A percentile compares a stretch with the other conserved stretches of the same genome.
These are phyloP conservation scores for Pichia kudriavzevii DNA, from an alignment of 1,139 yeast genomes.

Conservation along the genomic window DNA sequence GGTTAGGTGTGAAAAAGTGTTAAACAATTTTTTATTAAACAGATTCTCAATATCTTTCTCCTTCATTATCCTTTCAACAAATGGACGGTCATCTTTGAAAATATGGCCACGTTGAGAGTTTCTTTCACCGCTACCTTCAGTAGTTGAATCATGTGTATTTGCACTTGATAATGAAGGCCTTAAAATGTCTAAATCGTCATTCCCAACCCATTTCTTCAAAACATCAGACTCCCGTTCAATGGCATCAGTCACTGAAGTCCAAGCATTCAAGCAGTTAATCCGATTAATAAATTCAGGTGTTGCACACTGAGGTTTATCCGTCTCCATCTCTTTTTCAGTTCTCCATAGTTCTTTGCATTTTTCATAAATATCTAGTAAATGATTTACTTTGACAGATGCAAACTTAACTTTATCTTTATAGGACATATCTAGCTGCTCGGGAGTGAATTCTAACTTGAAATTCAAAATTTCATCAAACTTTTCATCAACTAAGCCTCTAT, in stretches of 20 bases:
- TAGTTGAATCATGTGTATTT: neutral
- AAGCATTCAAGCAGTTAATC: slow-evolving; percentile 73
- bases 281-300: slow-evolving; percentile 57
- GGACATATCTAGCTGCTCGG: slow-evolving; percentile 24
- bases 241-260: slow-evolving; percentile 72
- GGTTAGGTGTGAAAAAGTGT: slow-evolving; percentile 63
- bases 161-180: slow-evolving; percentile 4
- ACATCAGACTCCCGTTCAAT: slow-evolving; percentile 53
- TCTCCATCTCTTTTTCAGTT: slow-evolving; percentile 67
- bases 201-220: slow-evolving; percentile 68
- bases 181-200: slow-evolving; percentile 59
- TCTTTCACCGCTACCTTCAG: neutral
- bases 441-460: slow-evolving; percentile 43
- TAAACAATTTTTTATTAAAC: slow-evolving; percentile 48
- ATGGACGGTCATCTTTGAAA: slow-evolving; percentile 55
- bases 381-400: slow-evolving; percentile 42
- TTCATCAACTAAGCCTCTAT: slow-evolving; percentile 67
- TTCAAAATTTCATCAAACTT: slow-evolving; percentile 64
- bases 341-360: slow-evolving; percentile 75
- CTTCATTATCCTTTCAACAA: slow-evolving; percentile 80
- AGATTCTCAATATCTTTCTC: slow-evolving; percentile 75
- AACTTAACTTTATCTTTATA: slow-evolving; percentile 22
- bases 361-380: slow-evolving; percentile 54
- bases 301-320: slow-evolving; percentile 68
- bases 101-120: slow-evolving; percentile 33